Conservation (phyloP, 257 asterid genomes). For the Perilla frutescens region DNA sequence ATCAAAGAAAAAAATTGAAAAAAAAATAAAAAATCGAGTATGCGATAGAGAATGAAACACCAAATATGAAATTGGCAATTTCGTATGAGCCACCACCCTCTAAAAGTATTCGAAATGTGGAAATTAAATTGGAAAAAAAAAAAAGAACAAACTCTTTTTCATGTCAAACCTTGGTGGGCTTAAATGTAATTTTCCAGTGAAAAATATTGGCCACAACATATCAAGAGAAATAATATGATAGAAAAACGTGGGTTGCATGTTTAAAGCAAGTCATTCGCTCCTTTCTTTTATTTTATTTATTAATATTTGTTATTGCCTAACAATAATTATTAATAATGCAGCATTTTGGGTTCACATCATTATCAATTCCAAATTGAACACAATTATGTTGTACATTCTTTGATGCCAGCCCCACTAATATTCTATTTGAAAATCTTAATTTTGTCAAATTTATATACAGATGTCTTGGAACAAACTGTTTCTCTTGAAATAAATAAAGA, state of each 20-base stretch:
- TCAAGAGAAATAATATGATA: not conserved
- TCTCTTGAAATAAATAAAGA: not conserved
- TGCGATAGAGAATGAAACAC: no score
- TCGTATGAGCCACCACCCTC: no score
- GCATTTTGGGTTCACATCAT: slow-evolving; percentile 7
- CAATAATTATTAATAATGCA: not conserved
- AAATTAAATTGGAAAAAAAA: no score
- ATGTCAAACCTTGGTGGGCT: no score
- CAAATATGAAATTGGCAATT: no score
- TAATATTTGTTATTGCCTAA: not conserved
- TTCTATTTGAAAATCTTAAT: not conserved
- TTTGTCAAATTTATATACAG: not conserved
- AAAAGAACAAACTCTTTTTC: no score
- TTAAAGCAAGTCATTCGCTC: not conserved
- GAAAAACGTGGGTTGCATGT: slow-evolving; percentile 16
- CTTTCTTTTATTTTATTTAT: not conserved
- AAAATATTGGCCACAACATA: not conserved
- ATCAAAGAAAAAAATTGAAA: no score
- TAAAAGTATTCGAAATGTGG: no score
- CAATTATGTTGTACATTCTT: not conserved
- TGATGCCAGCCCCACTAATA: not conserved
- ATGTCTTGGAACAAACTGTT: not conserved
- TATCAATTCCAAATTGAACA: slow-evolving; percentile 22
- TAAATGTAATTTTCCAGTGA: no score
- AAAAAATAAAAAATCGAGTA: no score